Evolutionary conservation across 1,284 basidiomycete species (phyloP).

Genomic region (Cutaneotrichosporon mucoides): DNA sequence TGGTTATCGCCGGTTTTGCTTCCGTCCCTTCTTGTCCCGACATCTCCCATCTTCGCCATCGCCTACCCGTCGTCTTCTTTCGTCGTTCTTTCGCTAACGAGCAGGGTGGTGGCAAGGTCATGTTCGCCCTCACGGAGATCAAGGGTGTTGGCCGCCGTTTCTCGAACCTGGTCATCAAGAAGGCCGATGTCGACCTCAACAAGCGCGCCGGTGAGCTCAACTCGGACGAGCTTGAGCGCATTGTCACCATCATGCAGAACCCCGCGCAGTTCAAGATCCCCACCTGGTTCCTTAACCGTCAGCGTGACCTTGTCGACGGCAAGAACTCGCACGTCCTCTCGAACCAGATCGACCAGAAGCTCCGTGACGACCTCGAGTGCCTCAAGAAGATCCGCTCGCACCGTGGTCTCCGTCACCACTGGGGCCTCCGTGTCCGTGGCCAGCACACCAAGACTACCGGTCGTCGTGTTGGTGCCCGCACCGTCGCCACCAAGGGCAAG

Average conservation of each 20-base stretch:
- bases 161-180: constrained; percentile 99
- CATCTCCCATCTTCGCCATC: not conserved
- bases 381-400: constrained; percentile 99
- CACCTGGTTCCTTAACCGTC: constrained; percentile 98
- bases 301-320: constrained; percentile 96
- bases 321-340: constrained; percentile 96
- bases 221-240: constrained; percentile 95
- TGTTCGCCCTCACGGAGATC: constrained; percentile 96
- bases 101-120: constrained; percentile 63
- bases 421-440: constrained; percentile 90
- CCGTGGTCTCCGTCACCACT: constrained; percentile 96
- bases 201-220: constrained; percentile 96
- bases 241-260: constrained; percentile 99
- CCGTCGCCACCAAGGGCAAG: constrained; percentile 24
- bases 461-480: constrained; percentile 26
- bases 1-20: too few species aligned
- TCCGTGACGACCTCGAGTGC: constrained; percentile 97
- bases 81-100: not conserved
- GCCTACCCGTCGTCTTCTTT: not conserved
- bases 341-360: constrained; percentile 96
- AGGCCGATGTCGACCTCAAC: constrained; percentile 97
- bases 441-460: constrained; percentile 96
- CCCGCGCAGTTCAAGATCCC: constrained; percentile 99
- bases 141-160: constrained; percentile 99
- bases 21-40: too few species aligned